Base-by-base conservation (phyloP, 768 basidiomycete species). In the Termitomyces sp. region DNA sequence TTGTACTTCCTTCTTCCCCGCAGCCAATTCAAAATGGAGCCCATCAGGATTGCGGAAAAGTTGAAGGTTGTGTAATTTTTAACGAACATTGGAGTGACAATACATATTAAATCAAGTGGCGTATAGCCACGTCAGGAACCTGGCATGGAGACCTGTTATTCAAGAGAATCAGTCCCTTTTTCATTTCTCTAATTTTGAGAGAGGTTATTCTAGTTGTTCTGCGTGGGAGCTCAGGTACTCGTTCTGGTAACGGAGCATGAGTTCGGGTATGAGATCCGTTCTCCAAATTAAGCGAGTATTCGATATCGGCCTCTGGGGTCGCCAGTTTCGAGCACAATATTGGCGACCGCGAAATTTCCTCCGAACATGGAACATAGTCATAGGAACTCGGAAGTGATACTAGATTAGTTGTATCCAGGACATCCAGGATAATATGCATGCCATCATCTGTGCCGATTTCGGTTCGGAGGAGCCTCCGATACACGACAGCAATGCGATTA, bases 1-100 rank as follows among this genome's bases (percentile, higher is more conserved):
- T 30, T 57, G 32, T 34, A 57, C 12, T 45, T 32, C 17, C 44
- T 57, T 23, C 51, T 57, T 23, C 56, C 56, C 23, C 56, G 56
- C 12, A 11, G 56, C 21, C 56, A 57, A 16, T 57, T 57, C 46
- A 32, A 53, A 1, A 28, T 57, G 5, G 56, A 53, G 39, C 51
- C 56, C 3, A 40, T 57, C 30, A 40, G 39, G 41, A 27, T 47
- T 4, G 35, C 41, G 23, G 56, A 52, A 7, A 44, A 32, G 17
- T 53, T 52, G n/a, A 40, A 40, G n/a, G 9, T 19, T 40, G 7
- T 19, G 40, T 3, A 10, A n/a, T n/a, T 40, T 40, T 9, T 40
- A 0, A 19, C n/a, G 40, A 3, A 40, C 10, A 9, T 40, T 11
- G n/a, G 19, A n/a, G n/a, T 40, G 6, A 19, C 40, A 40, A n/a